Conservation (phyloP, 371 early-diverging fungal species). For the Mucor ambiguus region DNA sequence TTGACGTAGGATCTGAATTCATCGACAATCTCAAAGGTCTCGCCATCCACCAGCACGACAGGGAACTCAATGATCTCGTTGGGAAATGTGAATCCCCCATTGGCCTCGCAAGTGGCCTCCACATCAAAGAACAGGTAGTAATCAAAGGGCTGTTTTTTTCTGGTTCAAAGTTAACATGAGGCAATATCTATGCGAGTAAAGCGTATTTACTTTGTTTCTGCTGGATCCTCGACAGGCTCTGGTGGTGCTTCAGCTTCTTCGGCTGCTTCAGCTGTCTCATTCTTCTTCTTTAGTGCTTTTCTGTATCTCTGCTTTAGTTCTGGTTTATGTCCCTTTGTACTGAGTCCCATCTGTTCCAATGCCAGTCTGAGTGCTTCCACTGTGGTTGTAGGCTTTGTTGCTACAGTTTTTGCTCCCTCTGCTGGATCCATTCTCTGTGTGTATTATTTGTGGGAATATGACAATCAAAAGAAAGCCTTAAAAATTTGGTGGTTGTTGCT, state of each 20-base stretch:
- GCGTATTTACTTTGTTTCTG: neutral
- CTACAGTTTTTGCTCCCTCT: neutral
- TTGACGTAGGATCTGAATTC: slow-evolving; percentile 76
- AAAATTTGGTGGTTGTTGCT: neutral
- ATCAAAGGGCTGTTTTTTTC: slow-evolving; percentile 35
- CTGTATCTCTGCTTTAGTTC: slow-evolving; percentile 55
- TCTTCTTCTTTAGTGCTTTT: slow-evolving; percentile 47
- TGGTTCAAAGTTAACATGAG: neutral
- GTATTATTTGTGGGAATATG: neutral
- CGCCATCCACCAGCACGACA: slow-evolving; percentile 67
- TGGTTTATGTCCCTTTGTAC: slow-evolving; percentile 52
- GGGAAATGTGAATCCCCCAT: slow-evolving; percentile 55
- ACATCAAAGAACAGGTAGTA: slow-evolving; percentile 78
- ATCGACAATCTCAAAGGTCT: slow-evolving; percentile 60
- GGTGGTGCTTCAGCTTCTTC: slow-evolving; percentile 7
- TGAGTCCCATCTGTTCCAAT: slow-evolving; percentile 49
- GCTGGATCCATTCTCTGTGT: neutral
- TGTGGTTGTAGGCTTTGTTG: slow-evolving; percentile 8
- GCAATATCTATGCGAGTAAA: neutral
- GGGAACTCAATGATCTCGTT: slow-evolving; percentile 91
- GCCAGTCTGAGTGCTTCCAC: slow-evolving; percentile 53
- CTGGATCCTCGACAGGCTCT: neutral
- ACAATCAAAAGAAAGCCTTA: neutral
- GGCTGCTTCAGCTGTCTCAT: neutral
- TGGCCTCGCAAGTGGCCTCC: slow-evolving; percentile 80